phyloP scores from a whole-genome alignment of 768 basidiomycete genomes.

The Pisolithus orientalis region DNA sequence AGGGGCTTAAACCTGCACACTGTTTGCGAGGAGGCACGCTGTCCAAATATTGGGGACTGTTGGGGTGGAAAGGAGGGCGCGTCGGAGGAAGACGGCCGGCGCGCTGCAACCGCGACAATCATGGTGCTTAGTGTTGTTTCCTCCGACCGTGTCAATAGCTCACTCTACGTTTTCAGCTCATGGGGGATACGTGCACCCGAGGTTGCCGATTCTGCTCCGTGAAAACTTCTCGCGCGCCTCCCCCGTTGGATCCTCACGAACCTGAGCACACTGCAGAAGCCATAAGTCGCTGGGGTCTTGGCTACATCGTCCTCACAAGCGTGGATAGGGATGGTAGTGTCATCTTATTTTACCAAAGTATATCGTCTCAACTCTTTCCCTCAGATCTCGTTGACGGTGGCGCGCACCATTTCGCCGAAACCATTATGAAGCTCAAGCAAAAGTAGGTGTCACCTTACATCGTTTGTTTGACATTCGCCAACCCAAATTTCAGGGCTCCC shows the following conservation, averaged over 20 bases:
- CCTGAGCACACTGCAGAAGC: constrained; percentile 99
- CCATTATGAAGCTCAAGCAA: constrained; percentile 91
- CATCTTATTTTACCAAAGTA: not conserved
- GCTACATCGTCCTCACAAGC: constrained; percentile 95
- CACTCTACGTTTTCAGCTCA: constrained; percentile 50
- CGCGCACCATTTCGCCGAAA: constrained; percentile 90
- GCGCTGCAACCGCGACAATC: constrained; percentile 93
- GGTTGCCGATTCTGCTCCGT: constrained; percentile 98
- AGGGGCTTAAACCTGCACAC: constrained; percentile 89
- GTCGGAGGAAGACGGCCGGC: constrained; percentile 65
- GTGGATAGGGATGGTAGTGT: constrained; percentile 88
- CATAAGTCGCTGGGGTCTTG: constrained; percentile 94
- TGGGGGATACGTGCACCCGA: constrained; percentile 98
- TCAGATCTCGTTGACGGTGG: constrained; percentile 90
- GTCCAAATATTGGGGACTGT: constrained; percentile 99
- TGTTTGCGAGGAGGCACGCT: constrained; percentile 97
- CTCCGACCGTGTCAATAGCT: constrained; percentile 1
- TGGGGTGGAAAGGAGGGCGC: constrained; percentile 83
- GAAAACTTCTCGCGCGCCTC: constrained; percentile 84
- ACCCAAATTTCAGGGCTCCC: constrained; percentile 61
- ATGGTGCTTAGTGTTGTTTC: constrained; percentile 55
- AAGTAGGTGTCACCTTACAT: constrained; percentile 48
- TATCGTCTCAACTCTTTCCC: not conserved
- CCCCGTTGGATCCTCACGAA: constrained; percentile 91
- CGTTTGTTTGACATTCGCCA: not conserved